Conservation (phyloP, 768 basidiomycete species). For the Rhodotorula paludigena region DNA sequence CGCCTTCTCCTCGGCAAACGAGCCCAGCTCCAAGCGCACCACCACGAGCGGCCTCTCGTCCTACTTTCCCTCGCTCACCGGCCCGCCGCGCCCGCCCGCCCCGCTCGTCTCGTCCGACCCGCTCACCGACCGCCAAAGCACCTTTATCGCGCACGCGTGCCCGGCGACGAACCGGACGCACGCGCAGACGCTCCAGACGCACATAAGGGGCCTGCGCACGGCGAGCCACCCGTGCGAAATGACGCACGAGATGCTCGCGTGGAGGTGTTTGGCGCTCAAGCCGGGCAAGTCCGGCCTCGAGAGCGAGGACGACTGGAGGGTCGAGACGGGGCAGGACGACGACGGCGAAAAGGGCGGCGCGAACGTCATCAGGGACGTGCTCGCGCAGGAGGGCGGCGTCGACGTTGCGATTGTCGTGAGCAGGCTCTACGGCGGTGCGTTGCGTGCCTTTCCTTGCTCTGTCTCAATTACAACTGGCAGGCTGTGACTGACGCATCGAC, state of each 20-base stretch:
- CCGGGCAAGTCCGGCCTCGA: slow-evolving; percentile 60
- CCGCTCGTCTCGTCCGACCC: slow-evolving; percentile 57
- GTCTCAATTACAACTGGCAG: too few species aligned
- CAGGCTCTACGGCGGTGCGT: slow-evolving; percentile 57
- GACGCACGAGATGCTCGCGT: slow-evolving; percentile 66
- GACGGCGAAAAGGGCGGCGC: slow-evolving; percentile 75
- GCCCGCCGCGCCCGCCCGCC: slow-evolving; percentile 43
- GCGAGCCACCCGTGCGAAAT: slow-evolving; percentile 43
- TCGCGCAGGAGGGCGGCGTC: slow-evolving; percentile 64
- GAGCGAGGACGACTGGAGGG: slow-evolving; percentile 71
- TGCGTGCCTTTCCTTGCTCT: neutral
- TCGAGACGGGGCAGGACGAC: slow-evolving; percentile 62
- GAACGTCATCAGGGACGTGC: slow-evolving; percentile 58
- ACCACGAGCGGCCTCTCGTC: neutral
- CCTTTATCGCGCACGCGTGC: slow-evolving; percentile 64
- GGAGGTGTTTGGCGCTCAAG: slow-evolving; percentile 71
- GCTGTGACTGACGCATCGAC: neutral
- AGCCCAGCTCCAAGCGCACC: slow-evolving; percentile 13
- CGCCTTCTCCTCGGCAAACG: neutral
- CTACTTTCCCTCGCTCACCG: slow-evolving; percentile 14
- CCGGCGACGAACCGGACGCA: slow-evolving; percentile 52
- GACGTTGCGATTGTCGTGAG: slow-evolving; percentile 76
- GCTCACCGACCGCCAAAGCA: slow-evolving; percentile 67
- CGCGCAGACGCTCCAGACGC: slow-evolving; percentile 5
- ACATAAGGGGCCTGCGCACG: slow-evolving; percentile 6